Base-by-base conservation (phyloP, 2,329 filamentous ascomycete genomes). In the Westerdykella aurantiaca region DNA sequence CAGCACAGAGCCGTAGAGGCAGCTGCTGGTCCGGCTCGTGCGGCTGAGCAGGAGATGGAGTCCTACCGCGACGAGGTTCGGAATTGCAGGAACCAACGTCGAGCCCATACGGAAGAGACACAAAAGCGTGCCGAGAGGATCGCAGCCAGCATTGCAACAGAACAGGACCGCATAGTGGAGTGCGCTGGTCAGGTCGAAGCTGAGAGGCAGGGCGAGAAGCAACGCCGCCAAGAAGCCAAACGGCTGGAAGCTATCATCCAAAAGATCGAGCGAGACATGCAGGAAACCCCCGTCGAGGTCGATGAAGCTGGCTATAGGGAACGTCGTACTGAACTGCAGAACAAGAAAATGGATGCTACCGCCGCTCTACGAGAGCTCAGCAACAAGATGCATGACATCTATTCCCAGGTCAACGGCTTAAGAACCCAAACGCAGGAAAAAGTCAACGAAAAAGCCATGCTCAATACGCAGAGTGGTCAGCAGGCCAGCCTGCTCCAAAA, bases 301-400 rank as follows among this genome's bases (percentile, higher is more conserved):
- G 82, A 93, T 58, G 67, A 80, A 9, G 72, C 76, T 5, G 79
- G 79, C 4, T 90, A 82, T 70, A 93, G 91, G 52, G 77, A 81
- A 41, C 79, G 79, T 50, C 83, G 89, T 64, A 74, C 83, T 65
- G 78, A 85, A 38, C 74, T 83, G 45, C 69, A 68, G 4, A 50
- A 50, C 13, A 53, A 62, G 22, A 58, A 71, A 1, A 74, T 78
- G 18, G 77, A 80, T n/a, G 68, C 78, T 2, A 69, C 76, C 46
- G 69, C 62, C 0, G 62, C 63, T 17, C 55, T 64, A 4, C 50
- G 55, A 0, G 72, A 75, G 0, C 53, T 79, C 1, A 58, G 72
- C 45, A 77, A 72, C 14, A 63, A 46, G 9, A 39, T 52, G 29
- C 41, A 33, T 63, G 67, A 9, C 1, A 38, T 59, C 21, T 12